These are phyloP conservation scores for Rhizopus delemar DNA, from an alignment of 371 early-diverging fungal species.

Conservation along the genomic window DNA sequence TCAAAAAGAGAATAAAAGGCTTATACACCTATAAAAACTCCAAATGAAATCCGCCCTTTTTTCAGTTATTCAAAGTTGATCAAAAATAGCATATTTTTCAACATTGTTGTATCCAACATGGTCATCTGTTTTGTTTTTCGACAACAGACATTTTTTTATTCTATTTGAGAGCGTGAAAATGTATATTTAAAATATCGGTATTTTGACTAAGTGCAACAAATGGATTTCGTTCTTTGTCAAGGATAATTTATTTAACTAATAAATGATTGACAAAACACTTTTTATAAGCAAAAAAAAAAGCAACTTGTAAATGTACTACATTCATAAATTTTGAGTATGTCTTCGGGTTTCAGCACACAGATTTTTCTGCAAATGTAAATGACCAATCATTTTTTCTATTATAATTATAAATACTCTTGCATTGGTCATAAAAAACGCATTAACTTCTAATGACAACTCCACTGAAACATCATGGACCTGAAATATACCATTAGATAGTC, in stretches of 20 bases:
- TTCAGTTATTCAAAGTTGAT: conserved; percentile 15
- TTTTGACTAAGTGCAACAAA: conserved; percentile 45
- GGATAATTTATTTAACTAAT: conserved; percentile 31
- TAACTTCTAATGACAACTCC: conserved; percentile 55
- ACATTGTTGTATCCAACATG: conserved; percentile 4
- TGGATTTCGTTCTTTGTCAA: conserved; percentile 45
- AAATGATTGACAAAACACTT: neutral
- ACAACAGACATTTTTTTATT: conserved; percentile 17
- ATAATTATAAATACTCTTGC: conserved; percentile 55
- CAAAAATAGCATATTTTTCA: conserved; percentile 10
- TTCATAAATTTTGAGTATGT: conserved; percentile 57
- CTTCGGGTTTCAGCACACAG: conserved; percentile 58
- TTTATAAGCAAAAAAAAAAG: neutral
- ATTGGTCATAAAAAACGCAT: conserved; percentile 62
- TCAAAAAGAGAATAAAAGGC: conserved; percentile 1
- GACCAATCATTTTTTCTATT: conserved; percentile 55
- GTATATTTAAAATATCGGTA: conserved; percentile 26
- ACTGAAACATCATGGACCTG: conserved; percentile 46
- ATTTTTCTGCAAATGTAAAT: conserved; percentile 44
- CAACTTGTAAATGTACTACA: conserved; percentile 35
- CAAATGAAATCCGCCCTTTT: conserved; percentile 20
- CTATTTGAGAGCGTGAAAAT: conserved; percentile 30
- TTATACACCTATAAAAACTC: conserved; percentile 21
- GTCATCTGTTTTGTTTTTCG: conserved; percentile 13
- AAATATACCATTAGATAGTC: conserved; percentile 50